Percentiles rank a stretch among this genome's conserved stretches.
Evolutionary conservation across 2,329 filamentous ascomycete species (phyloP).

Genomic region (Pseudogymnoascus sp.): DNA sequence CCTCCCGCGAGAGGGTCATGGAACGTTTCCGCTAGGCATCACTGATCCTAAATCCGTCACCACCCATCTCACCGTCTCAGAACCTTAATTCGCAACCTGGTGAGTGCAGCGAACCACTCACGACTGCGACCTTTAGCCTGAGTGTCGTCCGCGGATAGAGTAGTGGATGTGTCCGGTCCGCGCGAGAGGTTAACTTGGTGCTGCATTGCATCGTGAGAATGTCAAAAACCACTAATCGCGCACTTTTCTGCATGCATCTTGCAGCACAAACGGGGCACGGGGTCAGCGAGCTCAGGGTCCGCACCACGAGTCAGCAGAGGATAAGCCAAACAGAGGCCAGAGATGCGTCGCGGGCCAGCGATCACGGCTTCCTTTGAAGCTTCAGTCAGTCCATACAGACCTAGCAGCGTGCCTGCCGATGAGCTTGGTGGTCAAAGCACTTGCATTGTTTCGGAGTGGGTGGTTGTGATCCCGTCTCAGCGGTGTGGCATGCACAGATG

Average conservation of each 20-base stretch:
- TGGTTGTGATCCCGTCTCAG: background rate
- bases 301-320: background rate
- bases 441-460: background rate
- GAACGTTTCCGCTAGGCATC: constrained; percentile 3
- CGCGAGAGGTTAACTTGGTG: background rate
- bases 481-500: background rate
- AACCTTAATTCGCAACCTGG: background rate
- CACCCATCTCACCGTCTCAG: background rate
- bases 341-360: background rate
- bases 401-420: background rate
- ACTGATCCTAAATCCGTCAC: constrained; percentile 1
- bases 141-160: background rate
- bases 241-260: background rate
- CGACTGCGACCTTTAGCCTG: background rate
- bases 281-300: background rate
- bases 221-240: background rate
- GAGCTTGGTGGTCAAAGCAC: constrained; percentile 2
- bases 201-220: background rate
- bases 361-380: background rate
- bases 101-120: constrained; percentile 1
- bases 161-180: background rate
- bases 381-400: background rate
- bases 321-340: background rate
- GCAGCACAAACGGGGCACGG: background rate
- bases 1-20: background rate